Percentiles rank a stretch among this genome's conserved stretches.
Evolutionary conservation across 306 rosid genomes (phyloP).

Genomic region (Canavalia ensiformis): DNA sequence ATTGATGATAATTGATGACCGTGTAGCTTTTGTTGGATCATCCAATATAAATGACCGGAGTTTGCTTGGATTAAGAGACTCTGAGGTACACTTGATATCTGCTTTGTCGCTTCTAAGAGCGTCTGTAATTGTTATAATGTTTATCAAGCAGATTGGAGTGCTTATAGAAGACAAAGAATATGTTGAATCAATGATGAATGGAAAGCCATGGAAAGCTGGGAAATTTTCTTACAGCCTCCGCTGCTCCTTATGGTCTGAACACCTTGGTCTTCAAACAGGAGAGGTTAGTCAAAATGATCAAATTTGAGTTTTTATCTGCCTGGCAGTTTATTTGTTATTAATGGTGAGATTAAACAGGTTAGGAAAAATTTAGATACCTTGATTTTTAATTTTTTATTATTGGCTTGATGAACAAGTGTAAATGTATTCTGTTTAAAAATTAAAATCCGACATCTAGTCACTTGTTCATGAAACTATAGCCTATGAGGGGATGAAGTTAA

Average conservation of each 20-base stretch:
- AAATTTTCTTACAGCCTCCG: slow-evolving; percentile 87
- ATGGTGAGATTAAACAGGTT: slow-evolving; percentile 5
- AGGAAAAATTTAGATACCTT: slow-evolving; percentile 14
- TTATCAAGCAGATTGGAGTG: slow-evolving; percentile 71
- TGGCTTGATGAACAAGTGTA: slow-evolving; percentile 8
- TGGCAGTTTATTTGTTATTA: neutral
- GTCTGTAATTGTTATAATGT: slow-evolving; percentile 25
- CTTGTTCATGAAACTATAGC: neutral
- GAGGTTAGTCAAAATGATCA: slow-evolving; percentile 65
- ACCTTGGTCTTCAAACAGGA: slow-evolving; percentile 81
- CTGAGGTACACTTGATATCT: slow-evolving; percentile 73
- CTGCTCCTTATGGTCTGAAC: slow-evolving; percentile 94
- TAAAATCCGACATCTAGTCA: slow-evolving; percentile 6
- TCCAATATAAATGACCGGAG: slow-evolving; percentile 97
- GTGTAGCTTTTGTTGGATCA: slow-evolving; percentile 82
- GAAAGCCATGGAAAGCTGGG: slow-evolving; percentile 95
- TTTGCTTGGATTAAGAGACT: slow-evolving; percentile 95
- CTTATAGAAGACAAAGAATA: slow-evolving; percentile 88
- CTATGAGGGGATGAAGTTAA: neutral
- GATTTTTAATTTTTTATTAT: neutral
- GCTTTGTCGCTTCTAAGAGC: slow-evolving; percentile 23
- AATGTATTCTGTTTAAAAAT: neutral
- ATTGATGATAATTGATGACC: slow-evolving; percentile 90
- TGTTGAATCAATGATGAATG: slow-evolving; percentile 80
- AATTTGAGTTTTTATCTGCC: neutral